phyloP scores from a whole-genome alignment of 345 rosid genomes.

The Boechera divaricarpa region DNA sequence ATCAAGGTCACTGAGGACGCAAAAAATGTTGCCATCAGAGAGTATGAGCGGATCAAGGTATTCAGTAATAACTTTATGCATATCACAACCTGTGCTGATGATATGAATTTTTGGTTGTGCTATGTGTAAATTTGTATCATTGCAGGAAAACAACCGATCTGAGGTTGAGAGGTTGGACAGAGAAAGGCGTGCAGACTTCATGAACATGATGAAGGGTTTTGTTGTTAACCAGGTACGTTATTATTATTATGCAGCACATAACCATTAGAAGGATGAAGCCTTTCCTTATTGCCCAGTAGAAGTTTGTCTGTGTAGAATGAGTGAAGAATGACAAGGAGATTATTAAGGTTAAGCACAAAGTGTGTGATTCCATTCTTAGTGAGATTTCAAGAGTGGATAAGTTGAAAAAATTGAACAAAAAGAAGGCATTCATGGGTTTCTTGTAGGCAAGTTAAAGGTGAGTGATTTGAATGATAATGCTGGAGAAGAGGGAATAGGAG shows the following conservation, averaged over 20 bases:
- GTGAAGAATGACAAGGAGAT: neutral
- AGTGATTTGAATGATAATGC: conserved; percentile 5
- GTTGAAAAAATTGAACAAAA: neutral
- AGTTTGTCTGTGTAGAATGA: neutral
- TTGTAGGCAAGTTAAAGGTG: neutral
- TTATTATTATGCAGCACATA: neutral
- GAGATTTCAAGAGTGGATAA: conserved; percentile 1
- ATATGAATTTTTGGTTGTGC: neutral
- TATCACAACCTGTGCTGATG: conserved; percentile 12
- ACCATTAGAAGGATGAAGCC: conserved; percentile 2
- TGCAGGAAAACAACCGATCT: conserved; percentile 79
- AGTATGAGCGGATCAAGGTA: conserved; percentile 94
- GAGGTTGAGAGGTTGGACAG: conserved; percentile 87
- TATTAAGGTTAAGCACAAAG: conserved; percentile 18
- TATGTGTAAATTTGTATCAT: conserved; percentile 19
- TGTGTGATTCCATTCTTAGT: conserved; percentile 7
- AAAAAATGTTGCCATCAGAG: conserved; percentile 79
- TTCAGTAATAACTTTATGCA: conserved; percentile 15
- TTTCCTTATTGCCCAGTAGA: neutral
- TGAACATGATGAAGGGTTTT: conserved; percentile 94
- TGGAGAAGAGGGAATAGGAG: neutral
- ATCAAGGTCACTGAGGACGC: conserved; percentile 84
- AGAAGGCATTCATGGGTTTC: neutral
- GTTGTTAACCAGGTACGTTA: conserved; percentile 81
- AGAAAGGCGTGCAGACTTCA: conserved; percentile 78